Base-by-base conservation (phyloP, 1,139 yeast genomes). In the Pichia sp. region DNA sequence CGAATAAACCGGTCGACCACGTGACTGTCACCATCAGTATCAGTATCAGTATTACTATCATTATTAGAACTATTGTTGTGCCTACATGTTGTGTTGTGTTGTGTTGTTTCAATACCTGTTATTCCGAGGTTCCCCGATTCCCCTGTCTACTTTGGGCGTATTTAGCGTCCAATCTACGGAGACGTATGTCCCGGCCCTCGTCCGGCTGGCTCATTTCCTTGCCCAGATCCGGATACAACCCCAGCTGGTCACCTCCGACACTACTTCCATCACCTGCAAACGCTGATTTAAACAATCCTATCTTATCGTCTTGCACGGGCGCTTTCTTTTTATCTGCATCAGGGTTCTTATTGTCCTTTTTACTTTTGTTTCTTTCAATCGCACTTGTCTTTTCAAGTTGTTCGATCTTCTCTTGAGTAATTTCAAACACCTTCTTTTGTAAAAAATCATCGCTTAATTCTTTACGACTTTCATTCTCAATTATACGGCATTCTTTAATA, bases 311-410 rank as follows among this genome's bases (percentile, higher is more conserved):
- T 31, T 28, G 35, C n/a, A 16, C 28, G 4, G 16, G 23, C n/a
- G 16, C 14, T 20, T 18, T 13, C 16, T 13, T 31, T 5, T 25
- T 71, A 58, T 37, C 50, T 43, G 2, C 14, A 13, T 5, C 28
- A 5, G 9, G 22, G 19, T 15, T 26, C 13, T 37, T 25, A 4
- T 16, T n/a, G 16, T 40, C 66, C 50, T 55, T 54, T 29, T 48
- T 50, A 35, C 45, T 69, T 46, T 54, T 61, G 43, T 77, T 80
- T 38, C 89, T 63, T 54, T 72, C 77, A 14, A 77, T 63, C 0
- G 95, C 96, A 30, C 86, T 72, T 47, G 69, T 70, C 60, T 76
- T 83, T 57, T 89, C 97, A 20, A 83, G 60, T 10, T 62, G 63
- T 6, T 64, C 72, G 35, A 89, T 78, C 31, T 72, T 57, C 44